These are phyloP conservation scores for Trypanosoma vivax DNA, from an alignment of 208 protist genomes.

Conservation along the genomic window DNA sequence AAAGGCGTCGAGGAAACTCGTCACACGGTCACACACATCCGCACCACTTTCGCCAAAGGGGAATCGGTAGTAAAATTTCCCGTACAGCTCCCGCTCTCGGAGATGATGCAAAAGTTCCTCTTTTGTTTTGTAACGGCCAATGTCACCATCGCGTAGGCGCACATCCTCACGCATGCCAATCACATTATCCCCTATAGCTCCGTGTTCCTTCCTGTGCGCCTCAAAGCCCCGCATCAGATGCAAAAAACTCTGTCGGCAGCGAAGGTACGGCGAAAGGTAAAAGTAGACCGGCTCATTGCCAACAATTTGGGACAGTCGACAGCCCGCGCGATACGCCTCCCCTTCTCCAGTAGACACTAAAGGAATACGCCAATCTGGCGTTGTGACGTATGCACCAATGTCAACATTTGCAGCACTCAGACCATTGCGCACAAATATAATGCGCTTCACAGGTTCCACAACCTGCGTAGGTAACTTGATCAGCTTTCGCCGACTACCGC, in stretches of 20 bases:
- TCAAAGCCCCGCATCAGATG: slow-evolving; percentile 75
- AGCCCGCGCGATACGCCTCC: slow-evolving; percentile 60
- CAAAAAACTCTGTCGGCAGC: slow-evolving; percentile 69
- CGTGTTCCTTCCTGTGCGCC: slow-evolving; percentile 21
- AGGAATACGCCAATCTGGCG: slow-evolving; percentile 87
- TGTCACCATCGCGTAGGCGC: slow-evolving; percentile 88
- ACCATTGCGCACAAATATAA: slow-evolving; percentile 84
- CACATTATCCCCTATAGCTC: slow-evolving; percentile 38
- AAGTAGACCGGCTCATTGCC: slow-evolving; percentile 79
- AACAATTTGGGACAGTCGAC: slow-evolving; percentile 57
- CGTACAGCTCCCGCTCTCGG: slow-evolving; percentile 71
- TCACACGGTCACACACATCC: slow-evolving; percentile 90
- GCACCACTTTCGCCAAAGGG: slow-evolving; percentile 87
- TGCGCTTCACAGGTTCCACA: slow-evolving; percentile 81
- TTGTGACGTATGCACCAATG: slow-evolving; percentile 52
- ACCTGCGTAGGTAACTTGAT: slow-evolving; percentile 16
- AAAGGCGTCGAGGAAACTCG: slow-evolving; percentile 85
- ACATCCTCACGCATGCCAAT: slow-evolving; percentile 86
- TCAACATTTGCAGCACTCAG: slow-evolving; percentile 72
- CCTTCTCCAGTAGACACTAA: slow-evolving; percentile 66
- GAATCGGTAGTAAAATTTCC: slow-evolving; percentile 92
- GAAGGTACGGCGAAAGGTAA: slow-evolving; percentile 89
- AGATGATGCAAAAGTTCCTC: slow-evolving; percentile 59
- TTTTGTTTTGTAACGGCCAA: slow-evolving; percentile 81
- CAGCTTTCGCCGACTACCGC: slow-evolving; percentile 8